Conservation (phyloP, 2,329 filamentous ascomycete genomes). For the Scedosporium boydii region DNA sequence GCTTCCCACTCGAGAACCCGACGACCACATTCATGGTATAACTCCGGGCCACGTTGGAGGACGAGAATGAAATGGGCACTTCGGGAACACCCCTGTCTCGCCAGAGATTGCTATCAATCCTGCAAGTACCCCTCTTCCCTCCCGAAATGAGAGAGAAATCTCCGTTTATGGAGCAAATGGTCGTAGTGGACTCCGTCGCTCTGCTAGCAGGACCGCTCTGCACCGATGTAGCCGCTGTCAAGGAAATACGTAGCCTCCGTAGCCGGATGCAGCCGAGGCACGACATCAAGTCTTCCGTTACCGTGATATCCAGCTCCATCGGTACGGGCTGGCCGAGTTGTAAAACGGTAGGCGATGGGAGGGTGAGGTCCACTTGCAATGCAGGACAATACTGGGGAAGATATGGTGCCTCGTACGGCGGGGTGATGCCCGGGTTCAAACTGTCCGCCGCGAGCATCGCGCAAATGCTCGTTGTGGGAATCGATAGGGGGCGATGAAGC, state of each 20-base stretch:
- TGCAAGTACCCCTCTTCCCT: background rate
- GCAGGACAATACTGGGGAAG: background rate
- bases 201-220: constrained; percentile 1
- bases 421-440: background rate
- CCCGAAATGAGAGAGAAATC: background rate
- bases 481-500: background rate
- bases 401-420: background rate
- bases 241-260: background rate
- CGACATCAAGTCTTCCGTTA: background rate
- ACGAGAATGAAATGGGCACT: background rate
- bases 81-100: background rate
- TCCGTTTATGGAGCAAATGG: background rate
- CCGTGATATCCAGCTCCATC: background rate
- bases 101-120: background rate
- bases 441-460: background rate
- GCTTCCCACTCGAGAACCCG: background rate
- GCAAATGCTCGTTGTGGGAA: background rate
- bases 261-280: background rate
- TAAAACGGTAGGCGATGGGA: background rate
- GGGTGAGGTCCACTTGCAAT: background rate
- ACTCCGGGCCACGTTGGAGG: background rate
- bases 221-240: background rate
- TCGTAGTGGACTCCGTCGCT: background rate
- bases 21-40: background rate
- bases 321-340: background rate